Percentiles rank a stretch among this genome's conserved stretches.
Conservation (phyloP, 2,329 filamentous ascomycete species). For the Neonectria neomacrospora region DNA sequence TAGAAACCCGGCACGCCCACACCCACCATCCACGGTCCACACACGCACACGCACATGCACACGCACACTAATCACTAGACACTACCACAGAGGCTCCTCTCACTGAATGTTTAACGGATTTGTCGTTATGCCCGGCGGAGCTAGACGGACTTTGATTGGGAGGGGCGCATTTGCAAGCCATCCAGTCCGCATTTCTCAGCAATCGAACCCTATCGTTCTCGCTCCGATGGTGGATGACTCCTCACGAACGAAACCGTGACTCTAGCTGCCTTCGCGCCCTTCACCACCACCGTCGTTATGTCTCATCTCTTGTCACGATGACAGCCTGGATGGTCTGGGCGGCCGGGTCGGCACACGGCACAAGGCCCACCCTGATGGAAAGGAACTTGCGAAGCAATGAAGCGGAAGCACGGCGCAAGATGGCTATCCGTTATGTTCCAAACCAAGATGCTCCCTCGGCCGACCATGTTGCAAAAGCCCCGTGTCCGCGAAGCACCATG, state of each 20-base stretch:
- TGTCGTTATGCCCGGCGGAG: constrained; percentile 6
- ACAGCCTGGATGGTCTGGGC: constrained; percentile 32
- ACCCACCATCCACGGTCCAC: not conserved
- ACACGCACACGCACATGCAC: not conserved
- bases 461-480: not conserved
- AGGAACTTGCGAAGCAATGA: not conserved
- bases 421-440: not conserved
- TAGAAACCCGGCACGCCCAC: constrained; percentile 5
- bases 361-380: constrained; percentile 18
- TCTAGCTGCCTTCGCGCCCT: constrained; percentile 2
- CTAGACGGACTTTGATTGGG: constrained; percentile 3
- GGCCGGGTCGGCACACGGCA: constrained; percentile 9
- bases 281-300: constrained; percentile 24
- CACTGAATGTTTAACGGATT: constrained; percentile 8
- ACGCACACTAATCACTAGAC: not conserved
- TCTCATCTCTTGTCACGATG: constrained; percentile 32
- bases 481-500: not conserved
- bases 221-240: constrained; percentile 10
- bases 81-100: not conserved
- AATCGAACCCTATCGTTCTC: constrained; percentile 24
- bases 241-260: constrained; percentile 11
- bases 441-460: not conserved
- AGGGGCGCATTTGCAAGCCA: constrained; percentile 8
- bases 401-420: constrained; percentile 2
- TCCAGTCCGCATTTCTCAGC: constrained; percentile 29